Conservation (phyloP, 2,329 filamentous ascomycete species). For the Talaromyces sp. region DNA sequence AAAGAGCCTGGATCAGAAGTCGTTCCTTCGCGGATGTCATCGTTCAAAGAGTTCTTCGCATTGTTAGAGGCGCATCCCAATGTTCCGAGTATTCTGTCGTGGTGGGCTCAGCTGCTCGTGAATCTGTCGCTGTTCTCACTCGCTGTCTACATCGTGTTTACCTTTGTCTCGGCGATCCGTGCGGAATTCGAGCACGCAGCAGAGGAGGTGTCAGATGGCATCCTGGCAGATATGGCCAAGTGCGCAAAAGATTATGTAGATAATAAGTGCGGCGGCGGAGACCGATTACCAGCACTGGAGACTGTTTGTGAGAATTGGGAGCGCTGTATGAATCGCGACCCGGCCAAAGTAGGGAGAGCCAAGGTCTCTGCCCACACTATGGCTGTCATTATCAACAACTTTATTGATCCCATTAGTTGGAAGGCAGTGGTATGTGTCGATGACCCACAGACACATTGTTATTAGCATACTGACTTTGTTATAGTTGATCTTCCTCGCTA, state of each 20-base stretch:
- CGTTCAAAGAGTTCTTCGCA: slow-evolving; percentile 57
- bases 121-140: slow-evolving; percentile 54
- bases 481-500: slow-evolving; percentile 43
- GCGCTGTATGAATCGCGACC: slow-evolving; percentile 83
- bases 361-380: slow-evolving; percentile 84
- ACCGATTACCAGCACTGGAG: slow-evolving; percentile 72
- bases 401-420: slow-evolving; percentile 85
- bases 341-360: slow-evolving; percentile 74
- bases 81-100: slow-evolving; percentile 66
- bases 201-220: slow-evolving; percentile 66
- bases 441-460: neutral
- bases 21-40: slow-evolving; percentile 36
- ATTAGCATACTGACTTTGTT: slow-evolving; percentile 16
- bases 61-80: slow-evolving; percentile 67
- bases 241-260: slow-evolving; percentile 74
- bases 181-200: slow-evolving; percentile 75
- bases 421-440: slow-evolving; percentile 68
- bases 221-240: slow-evolving; percentile 71
- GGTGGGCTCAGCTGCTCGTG: slow-evolving; percentile 64
- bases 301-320: slow-evolving; percentile 78
- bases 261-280: slow-evolving; percentile 72
- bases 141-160: slow-evolving; percentile 67
- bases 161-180: slow-evolving; percentile 69
- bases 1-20: slow-evolving; percentile 15
- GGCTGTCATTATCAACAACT: slow-evolving; percentile 90